phyloP scores from a whole-genome alignment of 1,139 yeast species.

The Diutina pseudorugosa region DNA sequence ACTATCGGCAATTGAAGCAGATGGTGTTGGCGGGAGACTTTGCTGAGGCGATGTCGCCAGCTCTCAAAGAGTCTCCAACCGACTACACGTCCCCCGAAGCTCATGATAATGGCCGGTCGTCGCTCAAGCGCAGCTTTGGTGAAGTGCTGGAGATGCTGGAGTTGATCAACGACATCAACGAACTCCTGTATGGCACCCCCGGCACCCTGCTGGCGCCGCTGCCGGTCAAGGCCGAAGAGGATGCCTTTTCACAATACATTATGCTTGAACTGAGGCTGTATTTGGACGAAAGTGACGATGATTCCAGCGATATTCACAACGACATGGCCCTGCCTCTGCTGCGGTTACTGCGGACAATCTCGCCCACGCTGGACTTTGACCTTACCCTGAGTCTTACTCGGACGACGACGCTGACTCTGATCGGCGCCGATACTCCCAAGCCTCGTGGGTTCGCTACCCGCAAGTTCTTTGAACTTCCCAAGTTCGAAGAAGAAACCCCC shows the following conservation, averaged over 20 bases:
- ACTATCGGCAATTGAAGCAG: background rate
- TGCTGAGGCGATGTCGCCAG: background rate
- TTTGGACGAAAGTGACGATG: conserved; percentile 8
- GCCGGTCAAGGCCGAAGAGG: conserved; percentile 9
- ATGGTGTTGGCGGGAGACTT: conserved; percentile 1
- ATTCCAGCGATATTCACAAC: conserved; percentile 18
- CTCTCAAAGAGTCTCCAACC: background rate
- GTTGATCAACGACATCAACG: conserved; percentile 18
- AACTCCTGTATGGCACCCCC: conserved; percentile 12
- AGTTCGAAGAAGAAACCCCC: conserved; percentile 6
- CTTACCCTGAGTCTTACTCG: conserved; percentile 31
- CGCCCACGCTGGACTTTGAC: conserved; percentile 18
- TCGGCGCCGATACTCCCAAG: conserved; percentile 14
- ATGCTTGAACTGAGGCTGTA: conserved; percentile 9
- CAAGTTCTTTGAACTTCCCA: background rate
- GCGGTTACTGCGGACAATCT: conserved; percentile 30
- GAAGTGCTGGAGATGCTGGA: conserved; percentile 13
- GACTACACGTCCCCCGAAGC: background rate
- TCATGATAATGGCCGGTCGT: background rate
- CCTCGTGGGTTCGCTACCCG: background rate
- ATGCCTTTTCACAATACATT: conserved; percentile 12
- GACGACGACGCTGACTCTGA: conserved; percentile 24
- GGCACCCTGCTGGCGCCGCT: conserved; percentile 5
- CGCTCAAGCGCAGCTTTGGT: background rate
- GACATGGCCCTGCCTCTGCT: conserved; percentile 20